Evolutionary conservation across 805 yeast genomes (phyloP).

Genomic region (Candida ovalis): DNA sequence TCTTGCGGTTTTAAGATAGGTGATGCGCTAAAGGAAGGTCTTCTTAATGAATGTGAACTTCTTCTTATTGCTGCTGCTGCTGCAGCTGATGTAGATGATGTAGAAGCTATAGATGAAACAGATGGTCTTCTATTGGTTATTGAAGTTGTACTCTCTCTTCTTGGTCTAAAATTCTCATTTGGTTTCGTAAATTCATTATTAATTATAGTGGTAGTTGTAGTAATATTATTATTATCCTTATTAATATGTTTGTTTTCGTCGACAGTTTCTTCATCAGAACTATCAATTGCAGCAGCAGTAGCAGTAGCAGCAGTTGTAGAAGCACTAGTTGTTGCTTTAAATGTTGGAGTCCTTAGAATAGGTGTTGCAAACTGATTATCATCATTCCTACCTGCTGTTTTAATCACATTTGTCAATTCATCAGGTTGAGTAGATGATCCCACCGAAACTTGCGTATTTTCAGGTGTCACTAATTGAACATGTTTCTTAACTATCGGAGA

Average conservation of each 20-base stretch:
- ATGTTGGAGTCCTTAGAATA: neutral
- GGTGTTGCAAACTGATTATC: neutral
- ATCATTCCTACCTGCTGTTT: neutral
- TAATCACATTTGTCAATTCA: too few relatives aligned
- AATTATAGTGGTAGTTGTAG: neutral
- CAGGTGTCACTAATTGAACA: neutral
- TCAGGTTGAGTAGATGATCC: too few relatives aligned
- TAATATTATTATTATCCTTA: neutral
- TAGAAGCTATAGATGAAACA: slow-evolving; percentile 1
- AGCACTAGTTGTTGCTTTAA: neutral
- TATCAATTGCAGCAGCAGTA: neutral
- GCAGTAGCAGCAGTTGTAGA: neutral
- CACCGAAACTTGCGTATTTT: neutral
- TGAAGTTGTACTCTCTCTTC: slow-evolving; percentile 4
- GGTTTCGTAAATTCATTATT: neutral
- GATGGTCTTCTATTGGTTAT: slow-evolving; percentile 6
- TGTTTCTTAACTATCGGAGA: neutral
- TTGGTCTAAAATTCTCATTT: neutral
- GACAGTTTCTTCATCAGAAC: slow-evolving; percentile 5
- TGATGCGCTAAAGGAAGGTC: slow-evolving; percentile 1
- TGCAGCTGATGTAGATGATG: neutral
- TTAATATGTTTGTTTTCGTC: neutral
- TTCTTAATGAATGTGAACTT: slow-evolving; percentile 7
- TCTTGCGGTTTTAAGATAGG: slow-evolving; percentile 3
- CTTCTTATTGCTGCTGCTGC: slow-evolving; percentile 4